phyloP scores from a whole-genome alignment of 495 filamentous ascomycete genomes.

The Lindgomyces ingoldianus region DNA sequence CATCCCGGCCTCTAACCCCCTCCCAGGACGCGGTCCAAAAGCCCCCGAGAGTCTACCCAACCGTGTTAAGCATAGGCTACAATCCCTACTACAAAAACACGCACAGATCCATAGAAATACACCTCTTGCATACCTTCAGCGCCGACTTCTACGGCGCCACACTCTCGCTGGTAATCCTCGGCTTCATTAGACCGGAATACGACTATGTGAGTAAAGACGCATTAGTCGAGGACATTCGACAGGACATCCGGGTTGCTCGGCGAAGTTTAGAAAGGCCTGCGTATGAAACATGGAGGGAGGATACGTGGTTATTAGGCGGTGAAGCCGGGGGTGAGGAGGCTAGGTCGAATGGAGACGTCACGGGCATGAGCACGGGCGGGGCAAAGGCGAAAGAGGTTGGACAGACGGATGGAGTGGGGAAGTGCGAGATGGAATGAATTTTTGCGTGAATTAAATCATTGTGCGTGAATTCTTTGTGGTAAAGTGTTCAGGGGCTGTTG shows the following conservation, averaged over 20 bases:
- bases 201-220: constrained; percentile 84
- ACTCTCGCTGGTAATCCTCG: constrained; percentile 77
- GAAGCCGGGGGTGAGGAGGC: constrained; percentile 5
- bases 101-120: constrained; percentile 65
- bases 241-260: constrained; percentile 82
- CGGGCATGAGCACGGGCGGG: neutral
- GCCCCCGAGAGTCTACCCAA: constrained; percentile 61
- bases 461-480: neutral
- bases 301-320: constrained; percentile 46
- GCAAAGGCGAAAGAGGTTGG: constrained; percentile 2
- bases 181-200: constrained; percentile 84
- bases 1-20: constrained; percentile 11
- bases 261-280: constrained; percentile 67
- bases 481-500: neutral
- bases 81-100: constrained; percentile 29
- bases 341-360: neutral
- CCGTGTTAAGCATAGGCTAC: constrained; percentile 77
- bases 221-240: constrained; percentile 80
- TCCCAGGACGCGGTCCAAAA: neutral
- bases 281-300: constrained; percentile 62
- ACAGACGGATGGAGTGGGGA: constrained; percentile 33
- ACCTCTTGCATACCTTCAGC: constrained; percentile 74
- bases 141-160: constrained; percentile 80
- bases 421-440: constrained; percentile 15
- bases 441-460: neutral